Evolutionary conservation across 345 rosid species (phyloP), one percentile per base, ranked within the genome.

Genomic region (Corchorus capsularis): DNA sequence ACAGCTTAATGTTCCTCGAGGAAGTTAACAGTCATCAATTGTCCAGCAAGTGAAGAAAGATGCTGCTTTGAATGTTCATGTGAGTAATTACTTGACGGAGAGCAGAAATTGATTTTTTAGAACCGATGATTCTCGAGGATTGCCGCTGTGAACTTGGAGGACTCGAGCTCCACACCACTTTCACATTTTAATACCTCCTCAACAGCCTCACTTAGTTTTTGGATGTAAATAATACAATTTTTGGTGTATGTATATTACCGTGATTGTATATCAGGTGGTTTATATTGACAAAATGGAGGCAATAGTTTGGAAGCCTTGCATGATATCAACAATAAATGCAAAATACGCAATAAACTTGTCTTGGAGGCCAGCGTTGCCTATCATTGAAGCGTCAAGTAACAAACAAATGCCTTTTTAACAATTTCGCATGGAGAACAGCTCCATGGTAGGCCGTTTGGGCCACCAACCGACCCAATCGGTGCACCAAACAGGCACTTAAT

Each of bases 31-130:
- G 50, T 1, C 8, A n/a, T 12, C 34, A 57, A 37, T 66, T 66
- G 37, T 17, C 65, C 75, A 4, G 73, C 79, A 70, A n/a, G 10
- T 12, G 68, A 46, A 7, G 54, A 37, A 46, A 7, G 54, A 37
- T 22, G 22, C 34, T 20, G 32, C 62, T 60, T 70, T 73, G 19
- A 82, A 69, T 16, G 53, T 75, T 66, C 15, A 34, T 9, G 10
- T 63, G 14, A 74, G 27, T 37, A 66, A 46, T 74, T 20, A 19
- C 55, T 78, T 41, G 52, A 54, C 37, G 8, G 20, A 13, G 41
- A 17, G 16, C 46, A 16, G 63, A 75, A 64, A 19, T 52, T 12
- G 63, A 64, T 20, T 56, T 12, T 55, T 57, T 39, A 52, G 22
- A 22, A 47, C 0, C 20, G 62, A 68, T 13, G 56, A 52, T 52